Base-by-base conservation (phyloP, 306 rosid genomes). In the Mucuna pruriens region DNA sequence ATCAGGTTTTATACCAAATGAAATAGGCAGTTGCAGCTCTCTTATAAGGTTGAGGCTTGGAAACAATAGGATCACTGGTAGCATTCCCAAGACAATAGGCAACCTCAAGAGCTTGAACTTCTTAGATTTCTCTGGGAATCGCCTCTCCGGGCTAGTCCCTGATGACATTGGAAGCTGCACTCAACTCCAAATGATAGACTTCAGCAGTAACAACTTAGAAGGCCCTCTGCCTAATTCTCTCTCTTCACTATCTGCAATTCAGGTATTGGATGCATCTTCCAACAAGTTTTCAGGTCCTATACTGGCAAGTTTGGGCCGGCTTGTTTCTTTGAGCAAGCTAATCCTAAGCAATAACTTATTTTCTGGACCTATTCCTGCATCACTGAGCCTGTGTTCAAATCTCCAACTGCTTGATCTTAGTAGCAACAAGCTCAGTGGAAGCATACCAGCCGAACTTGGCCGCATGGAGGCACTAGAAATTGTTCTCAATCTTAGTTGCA, bases 371-470 rank as follows among this genome's bases (percentile, higher is more conserved):
- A 92, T 94, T 67, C 98, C 98, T 19, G 7, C 87, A 8, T 91
- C 97, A 10, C 76, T 94, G 19, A 83, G 94, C 75, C 84, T 84
- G 10, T 91, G 98, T 79, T 88, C 83, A 23, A 79, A 87, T 80
- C 97, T 94, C 16, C 97, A 92, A 74, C 75, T 91, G 79, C 97
- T 94, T 86, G 98, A 94, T 83, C 97, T 94, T 17, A 87, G 98
- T 55, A 86, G 88, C 79, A 94, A 94, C 55, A 82, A 86, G 82
- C 90, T 94, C 55, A 83, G 57, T 0, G 97, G 94, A 45, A 74
- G 75, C 60, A 85, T 94, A 33, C 97, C 98, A 0, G 72, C 72
- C 29, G 94, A 91, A 68, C 83, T 92, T 0, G 90, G 93, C 16
- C 83, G 6, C 51, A 88, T 91, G 7, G 90, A 85, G 66, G 75